These are phyloP conservation scores for Alternaria ethzedia DNA, from an alignment of 2,329 filamentous ascomycete species.

Conservation along the genomic window DNA sequence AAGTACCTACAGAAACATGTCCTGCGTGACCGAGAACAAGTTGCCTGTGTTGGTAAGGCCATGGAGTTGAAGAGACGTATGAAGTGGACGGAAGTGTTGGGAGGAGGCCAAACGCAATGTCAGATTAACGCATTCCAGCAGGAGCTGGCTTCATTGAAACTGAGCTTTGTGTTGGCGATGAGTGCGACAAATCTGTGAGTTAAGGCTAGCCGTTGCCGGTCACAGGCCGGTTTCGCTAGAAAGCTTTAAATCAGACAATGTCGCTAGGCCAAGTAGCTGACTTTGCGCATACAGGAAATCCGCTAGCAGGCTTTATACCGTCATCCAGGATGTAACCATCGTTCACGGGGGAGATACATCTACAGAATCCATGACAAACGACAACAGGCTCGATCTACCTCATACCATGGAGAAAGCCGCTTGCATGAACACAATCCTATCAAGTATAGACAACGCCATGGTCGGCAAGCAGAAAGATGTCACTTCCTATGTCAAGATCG, in stretches of 20 bases:
- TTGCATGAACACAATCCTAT: neutral
- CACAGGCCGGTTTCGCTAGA: neutral
- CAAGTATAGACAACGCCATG: neutral
- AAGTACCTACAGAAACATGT: neutral
- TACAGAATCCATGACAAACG: accelerated
- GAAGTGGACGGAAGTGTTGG: neutral
- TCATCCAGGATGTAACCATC: neutral
- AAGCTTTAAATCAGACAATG: neutral
- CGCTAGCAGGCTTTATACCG: neutral
- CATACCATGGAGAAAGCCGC: neutral
- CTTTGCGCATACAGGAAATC: neutral
- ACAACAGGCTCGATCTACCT: neutral
- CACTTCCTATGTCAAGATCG: neutral
- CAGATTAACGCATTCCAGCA: neutral
- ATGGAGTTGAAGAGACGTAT: neutral
- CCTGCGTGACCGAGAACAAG: neutral
- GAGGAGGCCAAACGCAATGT: neutral
- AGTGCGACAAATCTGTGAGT: neutral
- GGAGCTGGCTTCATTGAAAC: neutral
- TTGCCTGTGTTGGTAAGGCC: accelerated
- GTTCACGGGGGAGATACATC: accelerated
- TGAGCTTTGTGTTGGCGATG: neutral
- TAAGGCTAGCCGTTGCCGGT: no score
- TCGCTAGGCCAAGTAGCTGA: neutral
- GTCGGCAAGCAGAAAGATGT: accelerated